Evolutionary conservation across 768 basidiomycete species (phyloP).

Genomic region (Leccinellum albellum): DNA sequence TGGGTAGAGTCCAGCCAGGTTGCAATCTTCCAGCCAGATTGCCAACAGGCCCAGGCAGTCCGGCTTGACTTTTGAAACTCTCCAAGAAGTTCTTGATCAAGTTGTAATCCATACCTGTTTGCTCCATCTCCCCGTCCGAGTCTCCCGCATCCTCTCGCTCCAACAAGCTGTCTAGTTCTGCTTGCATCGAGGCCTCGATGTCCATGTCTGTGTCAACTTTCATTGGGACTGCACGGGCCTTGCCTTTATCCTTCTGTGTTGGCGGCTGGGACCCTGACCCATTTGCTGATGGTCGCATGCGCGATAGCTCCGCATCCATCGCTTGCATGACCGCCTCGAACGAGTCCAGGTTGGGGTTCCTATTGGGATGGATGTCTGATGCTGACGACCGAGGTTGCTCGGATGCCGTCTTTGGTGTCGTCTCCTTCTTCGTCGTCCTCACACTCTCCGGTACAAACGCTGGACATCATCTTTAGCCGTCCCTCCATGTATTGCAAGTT

Average conservation of each 20-base stretch:
- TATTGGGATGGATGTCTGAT: slow-evolving; percentile 38
- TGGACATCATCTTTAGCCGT: slow-evolving; percentile 25
- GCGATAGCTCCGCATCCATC: slow-evolving; percentile 81
- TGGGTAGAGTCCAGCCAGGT: slow-evolving; percentile 69
- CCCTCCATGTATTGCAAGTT: neutral
- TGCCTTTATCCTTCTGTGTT: slow-evolving; percentile 48
- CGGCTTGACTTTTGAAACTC: slow-evolving; percentile 90
- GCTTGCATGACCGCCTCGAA: slow-evolving; percentile 97
- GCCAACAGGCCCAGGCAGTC: slow-evolving; percentile 86
- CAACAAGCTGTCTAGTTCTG: slow-evolving; percentile 68
- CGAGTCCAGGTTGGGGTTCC: slow-evolving; percentile 76
- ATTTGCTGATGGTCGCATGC: slow-evolving; percentile 32
- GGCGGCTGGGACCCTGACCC: slow-evolving; percentile 15
- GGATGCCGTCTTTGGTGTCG: slow-evolving; percentile 5
- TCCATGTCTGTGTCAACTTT: slow-evolving; percentile 53
- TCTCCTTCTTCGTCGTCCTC: slow-evolving; percentile 5
- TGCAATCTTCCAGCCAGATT: slow-evolving; percentile 84
- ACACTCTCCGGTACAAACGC: slow-evolving; percentile 54
- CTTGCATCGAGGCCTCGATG: slow-evolving; percentile 86
- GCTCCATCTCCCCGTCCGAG: slow-evolving; percentile 52
- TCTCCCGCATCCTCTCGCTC: slow-evolving; percentile 43
- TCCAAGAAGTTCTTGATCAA: slow-evolving; percentile 96
- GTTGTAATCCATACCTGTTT: slow-evolving; percentile 69
- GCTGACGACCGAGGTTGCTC: slow-evolving; percentile 19
- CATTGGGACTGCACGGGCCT: slow-evolving; percentile 28